phyloP scores from a whole-genome alignment of 306 rosid species.

The Glycine tomentella region DNA sequence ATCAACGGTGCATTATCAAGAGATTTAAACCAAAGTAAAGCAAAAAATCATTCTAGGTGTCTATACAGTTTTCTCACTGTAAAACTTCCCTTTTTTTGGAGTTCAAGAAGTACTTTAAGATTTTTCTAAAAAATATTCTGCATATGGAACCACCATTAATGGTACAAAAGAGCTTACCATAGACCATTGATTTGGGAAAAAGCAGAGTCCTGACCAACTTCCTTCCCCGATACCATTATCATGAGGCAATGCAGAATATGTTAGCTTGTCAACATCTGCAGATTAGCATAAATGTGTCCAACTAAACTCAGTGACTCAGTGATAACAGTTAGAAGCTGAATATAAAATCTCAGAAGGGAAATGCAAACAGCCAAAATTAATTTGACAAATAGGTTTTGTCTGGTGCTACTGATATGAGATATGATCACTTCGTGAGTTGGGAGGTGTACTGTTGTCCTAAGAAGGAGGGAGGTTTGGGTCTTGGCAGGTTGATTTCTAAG shows the following conservation, averaged over 20 bases:
- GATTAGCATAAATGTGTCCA: constrained; percentile 40
- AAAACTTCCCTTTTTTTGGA: neutral
- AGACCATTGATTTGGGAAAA: constrained; percentile 79
- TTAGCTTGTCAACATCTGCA: constrained; percentile 76
- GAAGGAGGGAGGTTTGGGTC: no score
- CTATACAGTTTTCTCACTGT: neutral
- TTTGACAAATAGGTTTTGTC: constrained; percentile 1
- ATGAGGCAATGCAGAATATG: constrained; percentile 77
- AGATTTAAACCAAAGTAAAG: constrained; percentile 21
- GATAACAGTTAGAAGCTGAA: constrained; percentile 41
- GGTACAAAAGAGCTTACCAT: constrained; percentile 60
- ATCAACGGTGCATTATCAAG: constrained; percentile 13
- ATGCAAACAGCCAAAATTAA: constrained; percentile 10
- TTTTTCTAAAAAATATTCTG: neutral
- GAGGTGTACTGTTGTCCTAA: neutral
- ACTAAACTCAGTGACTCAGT: constrained; percentile 32
- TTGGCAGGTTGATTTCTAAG: no score
- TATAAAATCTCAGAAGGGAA: constrained; percentile 15
- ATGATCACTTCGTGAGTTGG: neutral
- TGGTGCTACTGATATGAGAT: neutral
- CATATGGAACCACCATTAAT: constrained; percentile 12
- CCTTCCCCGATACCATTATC: constrained; percentile 86
- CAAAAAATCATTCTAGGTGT: neutral
- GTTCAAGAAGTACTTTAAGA: neutral
- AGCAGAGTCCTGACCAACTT: constrained; percentile 93